phyloP scores from a whole-genome alignment of 2,329 filamentous ascomycete genomes.

The Beauveria australis region DNA sequence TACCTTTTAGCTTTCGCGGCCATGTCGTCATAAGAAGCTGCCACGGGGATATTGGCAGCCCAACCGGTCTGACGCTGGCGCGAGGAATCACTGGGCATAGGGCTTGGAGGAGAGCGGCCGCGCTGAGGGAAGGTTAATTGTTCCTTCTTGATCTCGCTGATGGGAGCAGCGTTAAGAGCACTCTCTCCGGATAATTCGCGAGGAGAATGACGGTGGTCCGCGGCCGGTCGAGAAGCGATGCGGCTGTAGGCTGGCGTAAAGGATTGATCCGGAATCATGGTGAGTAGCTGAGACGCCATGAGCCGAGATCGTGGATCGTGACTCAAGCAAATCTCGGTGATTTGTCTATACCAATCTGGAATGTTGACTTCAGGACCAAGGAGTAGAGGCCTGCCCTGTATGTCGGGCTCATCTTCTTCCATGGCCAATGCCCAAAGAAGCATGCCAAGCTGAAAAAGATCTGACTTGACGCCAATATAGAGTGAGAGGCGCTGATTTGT shows the following conservation, averaged over 20 bases:
- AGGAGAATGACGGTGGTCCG: not conserved
- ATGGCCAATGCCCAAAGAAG: conserved; percentile 87
- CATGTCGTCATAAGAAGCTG: not conserved
- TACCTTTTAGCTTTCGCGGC: not conserved
- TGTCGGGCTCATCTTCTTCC: conserved; percentile 83
- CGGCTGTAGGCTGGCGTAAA: not conserved
- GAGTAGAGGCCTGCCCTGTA: conserved; percentile 61
- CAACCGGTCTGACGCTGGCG: not conserved
- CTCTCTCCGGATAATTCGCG: conserved; percentile 1
- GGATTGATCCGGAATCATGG: conserved; percentile 40
- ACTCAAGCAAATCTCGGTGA: conserved; percentile 71
- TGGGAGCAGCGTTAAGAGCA: not conserved
- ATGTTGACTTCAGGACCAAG: conserved; percentile 52
- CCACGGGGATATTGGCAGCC: not conserved
- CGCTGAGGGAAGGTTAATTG: conserved; percentile 9
- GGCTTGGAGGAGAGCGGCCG: conserved; percentile 13
- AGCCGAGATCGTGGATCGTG: conserved; percentile 63
- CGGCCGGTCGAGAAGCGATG: not conserved
- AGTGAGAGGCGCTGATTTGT: conserved; percentile 87
- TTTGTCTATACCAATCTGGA: conserved; percentile 68
- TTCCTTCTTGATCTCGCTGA: conserved; percentile 4
- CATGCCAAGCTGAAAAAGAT: conserved; percentile 95
- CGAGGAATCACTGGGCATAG: conserved; percentile 10
- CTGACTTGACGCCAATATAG: conserved; percentile 97
- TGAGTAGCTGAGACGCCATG: conserved; percentile 64